phyloP scores from a whole-genome alignment of 805 yeast genomes.

The Cyberlindnera bimundalis region DNA sequence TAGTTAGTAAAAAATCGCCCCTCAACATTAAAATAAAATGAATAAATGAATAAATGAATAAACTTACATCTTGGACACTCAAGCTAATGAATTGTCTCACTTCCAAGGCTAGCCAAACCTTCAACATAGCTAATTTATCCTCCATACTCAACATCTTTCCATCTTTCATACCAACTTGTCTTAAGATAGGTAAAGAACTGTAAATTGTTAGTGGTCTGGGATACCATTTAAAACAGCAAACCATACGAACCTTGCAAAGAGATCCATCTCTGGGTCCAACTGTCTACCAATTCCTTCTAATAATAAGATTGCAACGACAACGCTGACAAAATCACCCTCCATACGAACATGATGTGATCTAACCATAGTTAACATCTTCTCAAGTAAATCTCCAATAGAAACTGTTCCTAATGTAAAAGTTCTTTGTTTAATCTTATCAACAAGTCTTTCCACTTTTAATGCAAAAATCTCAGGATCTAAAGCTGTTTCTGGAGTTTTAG shows the following conservation, averaged over 20 bases:
- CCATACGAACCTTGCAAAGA: conserved; percentile 91
- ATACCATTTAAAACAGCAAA: conserved; percentile 34
- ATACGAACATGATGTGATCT: conserved; percentile 91
- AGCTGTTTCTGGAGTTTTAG: conserved; percentile 92
- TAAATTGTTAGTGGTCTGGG: conserved; percentile 25
- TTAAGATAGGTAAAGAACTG: conserved; percentile 36
- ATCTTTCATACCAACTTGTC: conserved; percentile 75
- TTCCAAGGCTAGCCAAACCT: conserved; percentile 89
- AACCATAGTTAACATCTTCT: conserved; percentile 87
- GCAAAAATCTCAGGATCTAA: conserved; percentile 83
- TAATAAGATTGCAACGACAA: conserved; percentile 86
- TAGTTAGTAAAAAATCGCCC: conserved; percentile 11
- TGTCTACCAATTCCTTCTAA: conserved; percentile 95
- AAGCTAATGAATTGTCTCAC: conserved; percentile 82
- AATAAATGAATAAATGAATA: background rate
- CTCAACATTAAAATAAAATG: background rate
- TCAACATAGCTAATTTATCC: conserved; percentile 75
- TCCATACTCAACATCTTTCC: conserved; percentile 54
- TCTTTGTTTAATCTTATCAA: conserved; percentile 73
- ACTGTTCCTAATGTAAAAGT: conserved; percentile 92
- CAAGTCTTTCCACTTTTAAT: conserved; percentile 78
- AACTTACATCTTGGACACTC: conserved; percentile 72
- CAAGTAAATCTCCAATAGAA: conserved; percentile 86
- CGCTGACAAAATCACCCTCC: conserved; percentile 96
- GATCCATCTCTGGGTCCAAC: conserved; percentile 86